These are phyloP conservation scores for Zangia roseola DNA, from an alignment of 768 basidiomycete species.

Conservation along the genomic window DNA sequence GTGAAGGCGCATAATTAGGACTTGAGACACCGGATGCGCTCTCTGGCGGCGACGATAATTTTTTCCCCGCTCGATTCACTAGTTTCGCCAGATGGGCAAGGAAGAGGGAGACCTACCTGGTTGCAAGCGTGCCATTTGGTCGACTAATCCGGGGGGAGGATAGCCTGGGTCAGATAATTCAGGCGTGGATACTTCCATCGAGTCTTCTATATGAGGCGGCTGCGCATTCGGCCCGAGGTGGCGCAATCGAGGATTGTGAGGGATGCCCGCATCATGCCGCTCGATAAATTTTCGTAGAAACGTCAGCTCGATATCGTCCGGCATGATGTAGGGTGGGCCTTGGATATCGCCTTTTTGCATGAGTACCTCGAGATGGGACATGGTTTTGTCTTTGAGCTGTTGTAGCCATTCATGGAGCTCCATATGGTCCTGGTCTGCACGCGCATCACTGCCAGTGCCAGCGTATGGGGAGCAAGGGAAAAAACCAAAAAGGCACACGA, in stretches of 20 bases:
- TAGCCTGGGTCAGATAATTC: conserved; percentile 35
- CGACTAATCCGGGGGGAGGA: conserved; percentile 28
- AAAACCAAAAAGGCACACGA: neutral
- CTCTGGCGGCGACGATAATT: conserved; percentile 17
- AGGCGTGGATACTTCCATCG: conserved; percentile 35
- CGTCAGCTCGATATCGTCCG: conserved; percentile 71
- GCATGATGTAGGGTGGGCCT: conserved; percentile 79
- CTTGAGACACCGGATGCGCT: conserved; percentile 30
- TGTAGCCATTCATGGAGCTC: conserved; percentile 86
- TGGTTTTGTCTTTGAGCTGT: conserved; percentile 84
- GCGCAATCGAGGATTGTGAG: conserved; percentile 79
- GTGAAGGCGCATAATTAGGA: conserved; percentile 32
- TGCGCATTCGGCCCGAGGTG: conserved; percentile 39
- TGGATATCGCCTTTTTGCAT: conserved; percentile 89
- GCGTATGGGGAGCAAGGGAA: too few species aligned
- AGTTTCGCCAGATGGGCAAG: neutral
- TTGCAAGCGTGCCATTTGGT: conserved; percentile 35
- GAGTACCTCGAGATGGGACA: conserved; percentile 82
- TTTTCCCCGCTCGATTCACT: conserved; percentile 2
- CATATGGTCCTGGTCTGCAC: conserved; percentile 88
- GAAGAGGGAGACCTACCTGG: conserved; percentile 25
- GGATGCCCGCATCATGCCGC: conserved; percentile 68
- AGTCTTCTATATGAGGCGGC: conserved; percentile 33
- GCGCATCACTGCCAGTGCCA: conserved; percentile 47
- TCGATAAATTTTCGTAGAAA: conserved; percentile 84